Conservation (phyloP, 1,139 yeast species). For the Scheffersomyces segobiensis region DNA sequence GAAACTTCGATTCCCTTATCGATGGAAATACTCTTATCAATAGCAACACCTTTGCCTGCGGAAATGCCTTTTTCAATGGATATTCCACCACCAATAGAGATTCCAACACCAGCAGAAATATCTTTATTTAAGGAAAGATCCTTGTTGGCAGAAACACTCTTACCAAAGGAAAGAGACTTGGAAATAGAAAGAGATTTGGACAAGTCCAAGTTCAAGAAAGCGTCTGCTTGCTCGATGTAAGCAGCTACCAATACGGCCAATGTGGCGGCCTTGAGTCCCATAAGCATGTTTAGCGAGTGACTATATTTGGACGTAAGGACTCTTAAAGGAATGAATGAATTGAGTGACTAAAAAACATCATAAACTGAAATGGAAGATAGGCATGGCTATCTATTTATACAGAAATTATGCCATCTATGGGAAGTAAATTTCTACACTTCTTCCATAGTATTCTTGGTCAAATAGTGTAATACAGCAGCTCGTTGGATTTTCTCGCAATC, state of each 20-base stretch:
- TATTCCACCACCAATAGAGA: not conserved
- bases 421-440: not conserved
- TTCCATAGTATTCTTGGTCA: not conserved
- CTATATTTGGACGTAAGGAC: not conserved
- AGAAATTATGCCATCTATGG: not conserved
- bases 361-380: not conserved
- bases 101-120: not conserved
- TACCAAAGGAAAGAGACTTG: not conserved
- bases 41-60: not conserved
- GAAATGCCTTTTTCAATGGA: not conserved
- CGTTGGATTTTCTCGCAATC: not conserved
- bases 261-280: not conserved
- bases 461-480: not conserved
- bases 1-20: not conserved
- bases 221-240: not conserved
- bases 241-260: not conserved
- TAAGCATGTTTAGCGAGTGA: not conserved
- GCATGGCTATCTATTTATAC: not conserved
- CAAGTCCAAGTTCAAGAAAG: not conserved
- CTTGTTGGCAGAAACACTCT: not conserved
- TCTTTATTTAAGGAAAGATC: not conserved
- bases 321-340: not conserved
- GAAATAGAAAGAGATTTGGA: not conserved
- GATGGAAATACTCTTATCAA: not conserved
- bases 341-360: not conserved